Evolutionary conservation across 192 early-diverging fungal species (phyloP), one percentile per base, ranked within the genome.

Genomic region (Chytriomyces sp.): DNA sequence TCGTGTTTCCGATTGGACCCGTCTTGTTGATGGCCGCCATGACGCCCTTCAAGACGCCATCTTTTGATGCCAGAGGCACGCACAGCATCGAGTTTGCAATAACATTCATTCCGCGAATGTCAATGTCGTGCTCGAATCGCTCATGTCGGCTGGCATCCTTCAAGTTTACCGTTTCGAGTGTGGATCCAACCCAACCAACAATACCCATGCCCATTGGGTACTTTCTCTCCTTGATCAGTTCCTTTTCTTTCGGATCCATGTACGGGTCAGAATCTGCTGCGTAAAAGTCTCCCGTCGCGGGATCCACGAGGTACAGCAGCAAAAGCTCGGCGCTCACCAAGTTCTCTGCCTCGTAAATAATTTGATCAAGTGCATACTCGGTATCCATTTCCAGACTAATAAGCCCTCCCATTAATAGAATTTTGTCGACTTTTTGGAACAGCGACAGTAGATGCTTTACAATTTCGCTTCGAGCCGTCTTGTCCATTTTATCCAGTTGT

Each of bases 401-500:
- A 35, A 45, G 74, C 35, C 50, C 49, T 43, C 77, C 82, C 18
- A 82, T 82, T 13, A 69, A n/a, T 3, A 87, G 61, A 26, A 87
- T 59, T 8, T 62, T 23, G 57, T 86, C 86, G 18, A 87, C 68
- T 61, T 84, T 84, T 75, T 84, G 69, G 53, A 87, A 84, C 18
- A 85, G 64, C 1, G 45, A 59, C 50, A 87, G 69, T 20, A 87
- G 67, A 67, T 88, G 77, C 46, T 74, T 71, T 13, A 87, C 70
- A n/a, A 82, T 72, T 62, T 85, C 74, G 10, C 49, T 65, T 5
- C 75, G 60, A 5, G 72, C 64, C 13, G 67, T 49, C 57, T 73
- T 79, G 69, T 85, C 81, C 81, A 82, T 85, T 61, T 79, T 81
- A 7, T 87, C 86, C 46, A 87, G 48, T 35, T 87, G 76, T 2